Evolutionary conservation across 495 filamentous ascomycete genomes (phyloP).

Genomic region (Rostrohypoxylon terebratum): DNA sequence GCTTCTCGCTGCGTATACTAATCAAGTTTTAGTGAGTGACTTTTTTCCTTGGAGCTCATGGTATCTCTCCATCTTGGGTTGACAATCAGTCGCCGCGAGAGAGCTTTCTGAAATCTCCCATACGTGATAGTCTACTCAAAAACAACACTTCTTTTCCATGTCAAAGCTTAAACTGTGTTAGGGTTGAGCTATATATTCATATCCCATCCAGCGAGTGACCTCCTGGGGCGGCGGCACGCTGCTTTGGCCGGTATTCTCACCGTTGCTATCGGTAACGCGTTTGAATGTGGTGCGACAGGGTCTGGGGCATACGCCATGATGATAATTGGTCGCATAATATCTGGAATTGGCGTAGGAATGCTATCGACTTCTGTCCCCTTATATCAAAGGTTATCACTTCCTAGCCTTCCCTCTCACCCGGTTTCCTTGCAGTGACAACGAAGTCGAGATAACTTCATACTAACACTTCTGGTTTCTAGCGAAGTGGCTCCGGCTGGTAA

Average conservation of each 20-base stretch:
- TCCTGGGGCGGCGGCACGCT: constrained; percentile 62
- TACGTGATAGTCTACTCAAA: neutral
- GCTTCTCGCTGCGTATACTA: neutral
- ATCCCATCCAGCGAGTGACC: constrained; percentile 60
- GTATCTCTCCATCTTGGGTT: neutral
- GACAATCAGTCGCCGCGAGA: too few species aligned
- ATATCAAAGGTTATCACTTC: constrained; percentile 61
- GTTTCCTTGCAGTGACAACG: too few species aligned
- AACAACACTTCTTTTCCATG: neutral
- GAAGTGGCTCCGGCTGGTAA: constrained; percentile 65
- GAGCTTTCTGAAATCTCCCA: neutral
- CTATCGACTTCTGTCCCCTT: constrained; percentile 67
- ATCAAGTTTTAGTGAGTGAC: constrained; percentile 25
- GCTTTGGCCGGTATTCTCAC: constrained; percentile 60
- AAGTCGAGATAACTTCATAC: neutral
- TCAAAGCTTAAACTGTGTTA: constrained; percentile 10
- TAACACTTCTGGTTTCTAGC: constrained; percentile 44
- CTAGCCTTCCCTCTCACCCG: too few species aligned
- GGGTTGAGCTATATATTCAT: constrained; percentile 64
- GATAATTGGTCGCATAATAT: constrained; percentile 63
- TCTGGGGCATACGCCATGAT: constrained; percentile 62
- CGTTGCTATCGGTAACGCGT: constrained; percentile 59
- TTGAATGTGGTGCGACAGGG: constrained; percentile 59
- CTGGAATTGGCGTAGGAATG: constrained; percentile 63
- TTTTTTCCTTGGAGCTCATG: neutral